Conservation (phyloP, 495 filamentous ascomycete genomes). For the Aspergillus cristatus region DNA sequence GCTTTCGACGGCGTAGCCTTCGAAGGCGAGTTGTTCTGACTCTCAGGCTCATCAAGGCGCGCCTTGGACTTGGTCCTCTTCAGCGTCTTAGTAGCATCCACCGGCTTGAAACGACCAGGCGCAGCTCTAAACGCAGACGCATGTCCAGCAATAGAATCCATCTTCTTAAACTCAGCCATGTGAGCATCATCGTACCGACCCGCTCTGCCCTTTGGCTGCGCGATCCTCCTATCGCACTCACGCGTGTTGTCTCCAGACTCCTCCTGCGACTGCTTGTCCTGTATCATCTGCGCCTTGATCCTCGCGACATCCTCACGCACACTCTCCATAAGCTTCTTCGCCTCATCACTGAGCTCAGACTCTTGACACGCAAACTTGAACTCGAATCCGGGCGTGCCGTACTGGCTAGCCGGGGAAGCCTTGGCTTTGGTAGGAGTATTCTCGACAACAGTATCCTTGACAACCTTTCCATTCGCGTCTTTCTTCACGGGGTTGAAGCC, state of each 20-base stretch:
- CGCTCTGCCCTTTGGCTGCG: slow-evolving; percentile 64
- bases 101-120: slow-evolving; percentile 46
- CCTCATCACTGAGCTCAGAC: slow-evolving; percentile 59
- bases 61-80: slow-evolving; percentile 73
- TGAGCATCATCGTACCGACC: slow-evolving; percentile 73
- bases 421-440: slow-evolving; percentile 38
- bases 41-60: slow-evolving; percentile 50
- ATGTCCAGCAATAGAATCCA: slow-evolving; percentile 89
- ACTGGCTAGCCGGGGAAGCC: slow-evolving; percentile 29
- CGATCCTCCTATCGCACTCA: slow-evolving; percentile 51
- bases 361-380: slow-evolving; percentile 57
- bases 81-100: slow-evolving; percentile 35
- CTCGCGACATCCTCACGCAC: slow-evolving; percentile 58
- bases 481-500: slow-evolving; percentile 57
- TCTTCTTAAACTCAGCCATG: slow-evolving; percentile 85
- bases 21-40: slow-evolving; percentile 15
- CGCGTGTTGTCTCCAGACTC: slow-evolving; percentile 24
- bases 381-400: slow-evolving; percentile 58
- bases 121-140: slow-evolving; percentile 66
- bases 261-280: slow-evolving; percentile 35
- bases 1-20: slow-evolving; percentile 29
- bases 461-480: slow-evolving; percentile 29
- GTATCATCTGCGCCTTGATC: slow-evolving; percentile 55
- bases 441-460: slow-evolving; percentile 21
- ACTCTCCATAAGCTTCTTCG: slow-evolving; percentile 69